Conservation (phyloP, 352 stramenopile species). For the Globisporangium megalacanthum region DNA sequence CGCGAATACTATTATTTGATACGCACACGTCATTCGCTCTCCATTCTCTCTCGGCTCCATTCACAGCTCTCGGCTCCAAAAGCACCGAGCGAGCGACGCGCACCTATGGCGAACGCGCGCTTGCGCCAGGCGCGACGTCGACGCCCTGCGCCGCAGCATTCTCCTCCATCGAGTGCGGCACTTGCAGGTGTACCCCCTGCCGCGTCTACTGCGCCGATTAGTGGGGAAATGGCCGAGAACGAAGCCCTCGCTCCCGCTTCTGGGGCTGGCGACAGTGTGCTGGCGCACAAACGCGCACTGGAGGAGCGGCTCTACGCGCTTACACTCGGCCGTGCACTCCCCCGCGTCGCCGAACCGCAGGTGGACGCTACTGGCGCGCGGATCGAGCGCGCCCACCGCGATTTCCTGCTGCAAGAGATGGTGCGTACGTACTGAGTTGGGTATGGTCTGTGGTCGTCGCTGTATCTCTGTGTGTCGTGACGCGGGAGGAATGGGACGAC, state of each 20-base stretch:
- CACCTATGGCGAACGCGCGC: slow-evolving; percentile 66
- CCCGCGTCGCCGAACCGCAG: slow-evolving; percentile 23
- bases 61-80: background rate
- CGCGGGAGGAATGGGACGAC: no score
- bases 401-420: slow-evolving; percentile 84
- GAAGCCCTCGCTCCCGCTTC: background rate
- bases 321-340: slow-evolving; percentile 42
- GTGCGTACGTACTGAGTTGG: slow-evolving; percentile 11
- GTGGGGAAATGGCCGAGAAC: background rate
- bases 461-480: background rate
- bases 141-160: background rate
- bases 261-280: no score
- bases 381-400: slow-evolving; percentile 42
- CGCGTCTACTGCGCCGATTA: background rate
- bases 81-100: background rate
- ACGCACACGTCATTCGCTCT: background rate
- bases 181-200: background rate
- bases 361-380: slow-evolving; percentile 35
- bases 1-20: background rate
- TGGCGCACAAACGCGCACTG: slow-evolving; percentile 31
- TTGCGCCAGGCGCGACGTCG: slow-evolving; percentile 47
- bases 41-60: background rate
- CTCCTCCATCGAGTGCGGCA: background rate
- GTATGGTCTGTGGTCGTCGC: background rate
- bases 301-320: slow-evolving; percentile 34